phyloP scores from a whole-genome alignment of 805 yeast genomes.

The Schwanniomyces sp. region DNA sequence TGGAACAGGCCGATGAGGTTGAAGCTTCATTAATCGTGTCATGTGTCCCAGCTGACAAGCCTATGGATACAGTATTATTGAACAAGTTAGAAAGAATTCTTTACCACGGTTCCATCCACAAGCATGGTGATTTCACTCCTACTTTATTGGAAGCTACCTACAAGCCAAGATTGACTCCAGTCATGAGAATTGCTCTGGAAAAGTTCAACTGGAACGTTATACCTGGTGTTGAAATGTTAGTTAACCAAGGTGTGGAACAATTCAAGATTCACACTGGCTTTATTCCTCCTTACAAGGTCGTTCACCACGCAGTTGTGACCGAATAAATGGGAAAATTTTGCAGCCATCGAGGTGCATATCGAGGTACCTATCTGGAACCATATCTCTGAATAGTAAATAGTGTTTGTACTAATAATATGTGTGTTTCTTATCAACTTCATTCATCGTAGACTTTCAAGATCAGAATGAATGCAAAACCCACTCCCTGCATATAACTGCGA shows the following conservation, averaged over 20 bases:
- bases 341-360: background rate
- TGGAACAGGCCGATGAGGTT: slow-evolving; percentile 44
- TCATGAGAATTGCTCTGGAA: slow-evolving; percentile 73
- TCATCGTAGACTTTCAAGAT: background rate
- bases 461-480: background rate
- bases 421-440: background rate
- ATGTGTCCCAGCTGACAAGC: slow-evolving; percentile 81
- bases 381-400: background rate
- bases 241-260: slow-evolving; percentile 90
- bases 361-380: background rate
- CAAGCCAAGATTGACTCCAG: slow-evolving; percentile 83
- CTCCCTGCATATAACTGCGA: background rate
- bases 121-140: slow-evolving; percentile 43
- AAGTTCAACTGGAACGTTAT: slow-evolving; percentile 74
- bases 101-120: slow-evolving; percentile 31
- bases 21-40: slow-evolving; percentile 62
- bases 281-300: slow-evolving; percentile 59
- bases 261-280: slow-evolving; percentile 74
- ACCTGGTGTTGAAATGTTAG: slow-evolving; percentile 89
- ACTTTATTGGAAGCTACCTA: slow-evolving; percentile 89
- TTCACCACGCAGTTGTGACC: slow-evolving; percentile 58
- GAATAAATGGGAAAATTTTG: slow-evolving; percentile 9
- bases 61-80: slow-evolving; percentile 55
- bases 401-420: background rate
- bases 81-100: slow-evolving; percentile 49